phyloP scores from a whole-genome alignment of 2,329 filamentous ascomycete species.

The Ophiosphaerella narmari region DNA sequence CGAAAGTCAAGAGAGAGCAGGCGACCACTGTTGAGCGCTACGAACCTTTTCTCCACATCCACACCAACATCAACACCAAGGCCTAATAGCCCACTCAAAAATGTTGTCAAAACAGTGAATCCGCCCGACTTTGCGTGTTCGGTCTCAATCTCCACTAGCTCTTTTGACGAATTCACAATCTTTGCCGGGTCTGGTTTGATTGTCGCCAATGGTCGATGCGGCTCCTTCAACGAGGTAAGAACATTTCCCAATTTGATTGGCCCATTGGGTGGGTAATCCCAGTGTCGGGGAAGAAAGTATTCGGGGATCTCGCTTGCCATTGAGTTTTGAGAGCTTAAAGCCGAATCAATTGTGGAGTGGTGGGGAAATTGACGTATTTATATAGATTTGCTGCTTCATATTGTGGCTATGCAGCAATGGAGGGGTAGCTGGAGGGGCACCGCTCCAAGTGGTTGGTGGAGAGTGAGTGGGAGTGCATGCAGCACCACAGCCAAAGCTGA shows the following conservation, averaged over 20 bases:
- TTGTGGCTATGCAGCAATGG: too few relatives aligned
- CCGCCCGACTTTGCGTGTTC: neutral
- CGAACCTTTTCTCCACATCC: slow-evolving; percentile 1
- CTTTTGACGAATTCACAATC: neutral
- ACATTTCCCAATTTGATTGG: neutral
- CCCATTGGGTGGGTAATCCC: slow-evolving; percentile 1
- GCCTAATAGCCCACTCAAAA: neutral
- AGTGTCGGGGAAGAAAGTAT: neutral
- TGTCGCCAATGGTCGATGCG: neutral
- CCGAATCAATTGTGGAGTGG: too few relatives aligned
- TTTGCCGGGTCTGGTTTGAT: neutral
- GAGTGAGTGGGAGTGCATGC: too few relatives aligned
- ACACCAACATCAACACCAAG: neutral
- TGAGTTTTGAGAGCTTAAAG: neutral
- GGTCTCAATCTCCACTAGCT: neutral
- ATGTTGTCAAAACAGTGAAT: neutral
- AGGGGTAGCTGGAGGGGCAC: too few relatives aligned
- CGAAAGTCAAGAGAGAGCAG: too few relatives aligned
- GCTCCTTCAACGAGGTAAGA: neutral
- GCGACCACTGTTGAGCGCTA: too few relatives aligned
- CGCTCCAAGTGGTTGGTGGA: too few relatives aligned
- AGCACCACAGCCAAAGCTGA: too few relatives aligned
- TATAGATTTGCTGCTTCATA: too few relatives aligned
- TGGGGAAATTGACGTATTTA: too few relatives aligned
- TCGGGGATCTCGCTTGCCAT: neutral